Percentiles rank a stretch among this genome's conserved stretches.
Conservation (phyloP, 2,329 filamentous ascomycete species). For the Helotiales sp. region DNA sequence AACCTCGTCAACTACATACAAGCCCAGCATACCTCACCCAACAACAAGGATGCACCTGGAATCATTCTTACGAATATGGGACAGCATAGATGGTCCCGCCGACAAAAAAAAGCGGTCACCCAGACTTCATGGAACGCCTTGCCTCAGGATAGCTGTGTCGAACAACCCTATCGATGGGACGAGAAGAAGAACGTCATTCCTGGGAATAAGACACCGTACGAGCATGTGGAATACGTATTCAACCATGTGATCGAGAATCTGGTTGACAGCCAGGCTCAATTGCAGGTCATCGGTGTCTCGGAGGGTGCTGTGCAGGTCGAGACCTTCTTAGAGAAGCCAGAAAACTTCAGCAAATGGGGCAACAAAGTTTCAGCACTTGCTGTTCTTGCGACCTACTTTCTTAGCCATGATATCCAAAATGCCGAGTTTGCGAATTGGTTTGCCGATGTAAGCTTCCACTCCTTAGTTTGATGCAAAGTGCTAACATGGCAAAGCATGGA, state of each 20-base stretch:
- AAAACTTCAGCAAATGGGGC: conserved; percentile 50
- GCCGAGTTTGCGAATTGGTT: conserved; percentile 50
- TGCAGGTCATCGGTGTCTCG: conserved; percentile 73
- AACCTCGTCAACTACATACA: conserved; percentile 55
- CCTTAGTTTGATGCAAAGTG: conserved; percentile 4
- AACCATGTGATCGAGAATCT: conserved; percentile 56
- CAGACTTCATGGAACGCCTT: conserved; percentile 55
- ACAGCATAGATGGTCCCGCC: conserved; percentile 74
- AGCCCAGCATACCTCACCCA: conserved; percentile 13
- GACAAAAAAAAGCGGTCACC: conserved; percentile 60
- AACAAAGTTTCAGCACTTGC: conserved; percentile 48
- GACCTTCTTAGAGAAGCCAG: conserved; percentile 56
- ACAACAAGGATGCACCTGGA: conserved; percentile 45
- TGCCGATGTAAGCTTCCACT: conserved; percentile 43
- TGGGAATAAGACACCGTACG: conserved; percentile 53
- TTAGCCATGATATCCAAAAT: conserved; percentile 42
- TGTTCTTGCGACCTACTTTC: conserved; percentile 49
- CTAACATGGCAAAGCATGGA: conserved; percentile 45
- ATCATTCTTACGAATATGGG: conserved; percentile 78
- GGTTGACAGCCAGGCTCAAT: conserved; percentile 47
- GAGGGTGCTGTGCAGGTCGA: conserved; percentile 62
- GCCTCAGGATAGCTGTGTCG: conserved; percentile 63
- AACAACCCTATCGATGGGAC: conserved; percentile 53
- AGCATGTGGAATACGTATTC: conserved; percentile 70
- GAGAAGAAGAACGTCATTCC: conserved; percentile 59